These are phyloP conservation scores for Podospora fimiseda DNA, from an alignment of 495 filamentous ascomycete species.

Conservation along the genomic window DNA sequence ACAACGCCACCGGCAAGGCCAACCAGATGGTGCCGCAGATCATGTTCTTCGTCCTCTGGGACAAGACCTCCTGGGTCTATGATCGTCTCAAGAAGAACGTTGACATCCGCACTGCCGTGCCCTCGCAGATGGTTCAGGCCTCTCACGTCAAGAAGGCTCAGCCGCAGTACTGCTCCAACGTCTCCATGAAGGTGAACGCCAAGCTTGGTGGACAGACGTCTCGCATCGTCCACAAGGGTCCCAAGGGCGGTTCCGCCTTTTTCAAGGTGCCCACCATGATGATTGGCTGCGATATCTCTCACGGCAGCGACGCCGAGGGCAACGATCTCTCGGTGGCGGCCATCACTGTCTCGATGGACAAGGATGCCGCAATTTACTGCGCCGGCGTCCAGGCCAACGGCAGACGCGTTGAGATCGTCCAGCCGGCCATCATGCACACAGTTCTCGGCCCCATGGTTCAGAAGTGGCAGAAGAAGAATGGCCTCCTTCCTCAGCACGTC, in stretches of 20 bases:
- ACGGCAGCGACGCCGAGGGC: conserved; percentile 62
- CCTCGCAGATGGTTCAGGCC: conserved; percentile 64
- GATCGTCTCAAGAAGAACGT: conserved; percentile 72
- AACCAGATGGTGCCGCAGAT: conserved; percentile 46
- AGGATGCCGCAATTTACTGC: conserved; percentile 59
- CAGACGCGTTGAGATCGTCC: conserved; percentile 66
- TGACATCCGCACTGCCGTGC: conserved; percentile 72
- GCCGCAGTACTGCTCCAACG: conserved; percentile 79
- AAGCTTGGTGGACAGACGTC: conserved; percentile 82
- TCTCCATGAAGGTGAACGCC: conserved; percentile 89
- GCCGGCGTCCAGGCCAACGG: conserved; percentile 76
- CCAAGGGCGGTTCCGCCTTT: conserved; percentile 12
- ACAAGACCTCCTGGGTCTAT: conserved; percentile 61
- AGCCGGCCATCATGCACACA: conserved; percentile 50
- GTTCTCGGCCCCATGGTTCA: conserved; percentile 58
- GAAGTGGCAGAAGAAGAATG: conserved; percentile 55
- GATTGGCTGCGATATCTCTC: conserved; percentile 86
- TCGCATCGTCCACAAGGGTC: conserved; percentile 14
- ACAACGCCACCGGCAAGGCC: conserved; percentile 5
- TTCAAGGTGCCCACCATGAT: conserved; percentile 58
- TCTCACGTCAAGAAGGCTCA: conserved; percentile 54
- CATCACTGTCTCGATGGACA: conserved; percentile 75
- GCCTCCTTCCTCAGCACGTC: conserved; percentile 54
- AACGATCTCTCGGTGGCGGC: conserved; percentile 71
- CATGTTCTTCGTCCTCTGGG: conserved; percentile 64